These are phyloP conservation scores for Heterobasidion occidentale DNA, from an alignment of 1,284 basidiomycete species.

Conservation along the genomic window DNA sequence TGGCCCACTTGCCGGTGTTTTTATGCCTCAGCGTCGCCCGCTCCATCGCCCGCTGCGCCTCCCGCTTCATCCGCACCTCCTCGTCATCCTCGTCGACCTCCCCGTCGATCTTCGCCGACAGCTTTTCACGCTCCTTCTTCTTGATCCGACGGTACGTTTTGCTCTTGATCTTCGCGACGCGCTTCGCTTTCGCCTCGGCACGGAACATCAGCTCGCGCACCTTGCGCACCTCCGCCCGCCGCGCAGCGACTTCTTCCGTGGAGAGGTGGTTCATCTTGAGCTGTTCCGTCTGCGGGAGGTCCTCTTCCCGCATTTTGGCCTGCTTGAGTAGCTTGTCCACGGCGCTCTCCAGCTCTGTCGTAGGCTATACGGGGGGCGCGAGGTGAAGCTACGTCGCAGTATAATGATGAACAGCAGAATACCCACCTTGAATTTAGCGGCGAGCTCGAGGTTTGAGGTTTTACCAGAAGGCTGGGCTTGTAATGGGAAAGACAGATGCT, in stretches of 20 bases:
- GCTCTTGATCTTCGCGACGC: constrained; percentile 93
- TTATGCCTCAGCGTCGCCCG: constrained; percentile 83
- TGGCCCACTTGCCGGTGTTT: constrained; percentile 77
- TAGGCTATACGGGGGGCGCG: constrained; percentile 36
- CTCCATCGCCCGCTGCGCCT: constrained; percentile 76
- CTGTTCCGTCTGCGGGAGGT: constrained; percentile 71
- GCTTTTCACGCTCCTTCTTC: constrained; percentile 67
- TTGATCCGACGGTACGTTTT: constrained; percentile 87
- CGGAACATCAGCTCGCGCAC: constrained; percentile 95
- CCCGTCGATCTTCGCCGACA: constrained; percentile 45
- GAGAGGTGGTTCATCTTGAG: constrained; percentile 77
- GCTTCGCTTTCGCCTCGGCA: constrained; percentile 86
- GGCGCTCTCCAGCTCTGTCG: constrained; percentile 72
- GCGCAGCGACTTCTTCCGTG: constrained; percentile 76
- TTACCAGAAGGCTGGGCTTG: constrained; percentile 56
- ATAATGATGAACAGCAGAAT: not conserved
- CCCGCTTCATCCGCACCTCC: constrained; percentile 58
- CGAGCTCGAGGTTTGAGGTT: constrained; percentile 71
- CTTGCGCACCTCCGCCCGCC: constrained; percentile 76
- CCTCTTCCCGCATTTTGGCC: constrained; percentile 77
- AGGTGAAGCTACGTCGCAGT: not conserved
- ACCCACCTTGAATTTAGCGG: constrained; percentile 73
- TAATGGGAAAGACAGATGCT: constrained; percentile 88
- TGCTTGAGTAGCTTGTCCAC: constrained; percentile 71
- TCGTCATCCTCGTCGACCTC: constrained; percentile 41